Base-by-base conservation (phyloP, 371 early-diverging fungal genomes). In the Mortierella sp. region DNA sequence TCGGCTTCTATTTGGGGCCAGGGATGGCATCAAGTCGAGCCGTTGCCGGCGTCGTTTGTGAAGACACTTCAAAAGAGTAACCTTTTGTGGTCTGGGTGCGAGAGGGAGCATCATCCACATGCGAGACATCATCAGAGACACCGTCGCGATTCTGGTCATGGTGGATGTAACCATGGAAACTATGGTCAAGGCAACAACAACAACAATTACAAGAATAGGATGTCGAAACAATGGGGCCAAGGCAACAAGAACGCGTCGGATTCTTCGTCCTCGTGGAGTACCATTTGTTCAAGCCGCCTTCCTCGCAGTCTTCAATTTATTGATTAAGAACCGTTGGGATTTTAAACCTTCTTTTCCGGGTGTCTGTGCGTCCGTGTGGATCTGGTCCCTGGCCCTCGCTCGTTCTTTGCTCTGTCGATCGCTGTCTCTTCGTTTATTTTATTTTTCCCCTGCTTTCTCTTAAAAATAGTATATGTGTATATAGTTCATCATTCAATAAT, bases 221-320 rank as follows among this genome's bases (percentile, higher is more conserved):
- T 15, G 26, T 12, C 26, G 28, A 12, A 27, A 6, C 17, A 37
- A 23, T 48, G 24, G 49, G 57, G 57, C 23, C 51, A 37, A 14
- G 15, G 30, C 39, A n/a, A n/a, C n/a, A 57, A 65, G 54, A 41
- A 14, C 53, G 48, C 41, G 48, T 65, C 59, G 5, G 48, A 56
- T 24, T 11, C 56, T 12, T 52, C 54, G 4, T 53, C 70, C 27
- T 48, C 58, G 30, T 68, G 75, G 75, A 32, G 50, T 1, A 76
- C 69, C 0, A 48, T 51, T 2, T 76, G 70, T 28, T 56, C 69
- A 15, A 54, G 61, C 31, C 76, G 76, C 1, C 62, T 76, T 24
- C 76, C 76, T 24, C 69, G 76, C n/a, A 69, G 76, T 24, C 59
- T 76, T 9, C 76, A 76, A 43, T 76, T 76, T 37, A 64, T 76